Evolutionary conservation across 202 grass and related monocot species (phyloP), one percentile per base, ranked within the genome.

Genomic region (Digitaria exilis): DNA sequence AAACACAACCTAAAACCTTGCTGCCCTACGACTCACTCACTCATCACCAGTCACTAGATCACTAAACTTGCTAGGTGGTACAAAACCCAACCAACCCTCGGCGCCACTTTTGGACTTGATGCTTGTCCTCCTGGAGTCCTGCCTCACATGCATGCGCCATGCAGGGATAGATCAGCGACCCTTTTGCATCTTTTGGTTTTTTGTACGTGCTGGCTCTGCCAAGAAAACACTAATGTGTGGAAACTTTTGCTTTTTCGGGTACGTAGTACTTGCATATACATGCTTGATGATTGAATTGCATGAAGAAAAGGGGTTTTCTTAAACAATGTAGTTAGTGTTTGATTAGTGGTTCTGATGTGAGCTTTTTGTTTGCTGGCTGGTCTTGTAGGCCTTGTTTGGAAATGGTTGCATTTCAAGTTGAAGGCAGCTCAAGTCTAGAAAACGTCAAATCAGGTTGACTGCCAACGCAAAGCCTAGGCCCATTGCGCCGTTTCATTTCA

Each of bases 41-140:
- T 9, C 7, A 10, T 25, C 39, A 69, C 66, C 68, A 71, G 25
- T 48, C 65, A 65, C 64, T 69, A 43, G n/a, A n/a, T n/a, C 45
- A 43, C n/a, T 0, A 60, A 55, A 77, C 60, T 57, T 28, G 48
- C 56, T 52, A 43, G 62, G 77, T 61, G 71, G 32, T 26, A 65
- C 64, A 81, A 80, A 84, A 69, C 62, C 11, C 37, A 45, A 76
- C 75, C 63, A 84, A 75, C 64, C 48, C 74, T 60, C 35, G 67
- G 41, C 54, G 9, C 71, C 65, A 55, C 76, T 92, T 89, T 89
- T 87, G 76, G 77, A 81, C 84, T 76, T 84, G 22, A 89, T 80
- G 75, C 83, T 24, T 50, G 65, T 84, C 80, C 54, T 86, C 68
- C n/a, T n/a, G n/a, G n/a, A n/a, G n/a, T n/a, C n/a, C 73, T 54